Base-by-base conservation (phyloP, 441 rosid genomes). In the Syzygium syzygioides region DNA sequence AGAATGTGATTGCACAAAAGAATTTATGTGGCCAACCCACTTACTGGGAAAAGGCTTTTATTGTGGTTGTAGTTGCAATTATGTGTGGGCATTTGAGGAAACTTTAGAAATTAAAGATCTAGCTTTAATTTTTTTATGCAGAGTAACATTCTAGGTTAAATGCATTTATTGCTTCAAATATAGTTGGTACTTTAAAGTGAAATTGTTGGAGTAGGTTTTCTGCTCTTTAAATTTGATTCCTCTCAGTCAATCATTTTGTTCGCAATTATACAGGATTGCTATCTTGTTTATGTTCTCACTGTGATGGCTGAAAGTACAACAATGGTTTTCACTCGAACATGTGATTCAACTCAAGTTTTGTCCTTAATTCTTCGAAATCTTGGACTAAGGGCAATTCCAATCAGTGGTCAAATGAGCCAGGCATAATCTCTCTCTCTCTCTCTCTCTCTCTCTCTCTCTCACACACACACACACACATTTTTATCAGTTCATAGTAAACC, bases 341-440 rank as follows among this genome's bases (percentile, higher is more conserved):
- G 99, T 87, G 99, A 96, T 90, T 95, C 97, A 89, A 97, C 99
- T 87, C 95, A 91, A 71, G 91, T 95, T 90, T 89, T 98, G 90
- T 96, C 99, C 57, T 89, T 93, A 91, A 62, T 95, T 91, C 99
- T 98, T 91, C 93, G 99, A 76, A 97, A 96, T 93, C 98, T 98
- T 89, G 98, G 98, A 86, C 90, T 97, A 84, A 94, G 97, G 91
- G 99, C 99, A 90, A 95, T 97, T 90, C 99, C 99, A 14, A 98
- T 98, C 85, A 97, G 96, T 93, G 99, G 99, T 85, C 99, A 98
- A 79, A 97, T 98, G 99, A 94, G 91, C 89, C 99, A 97, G 99
- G 99, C 95, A 87, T 76, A 41, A 62, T 64, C 62, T 88, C 32
- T 30, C 55, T 45, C 80, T 19, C 48, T 68, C 79, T 37, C 79